Evolutionary conservation across 345 rosid genomes (phyloP).

Genomic region (Iberis pinnata): DNA sequence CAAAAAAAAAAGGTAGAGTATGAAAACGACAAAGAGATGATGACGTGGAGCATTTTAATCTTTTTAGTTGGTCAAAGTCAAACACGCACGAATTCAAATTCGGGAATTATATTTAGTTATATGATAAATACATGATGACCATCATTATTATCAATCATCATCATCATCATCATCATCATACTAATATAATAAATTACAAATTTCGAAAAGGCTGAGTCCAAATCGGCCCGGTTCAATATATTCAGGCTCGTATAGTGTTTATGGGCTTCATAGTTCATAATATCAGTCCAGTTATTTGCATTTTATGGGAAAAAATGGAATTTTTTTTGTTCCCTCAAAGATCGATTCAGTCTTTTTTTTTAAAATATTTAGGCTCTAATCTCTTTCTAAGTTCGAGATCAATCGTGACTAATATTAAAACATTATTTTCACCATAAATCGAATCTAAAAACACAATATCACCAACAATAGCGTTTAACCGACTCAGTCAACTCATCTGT

Average conservation of each 20-base stretch:
- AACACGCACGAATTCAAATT: slow-evolving; percentile 25
- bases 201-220: background rate
- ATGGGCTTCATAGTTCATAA: background rate
- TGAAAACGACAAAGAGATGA: slow-evolving; percentile 23
- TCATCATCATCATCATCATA: background rate
- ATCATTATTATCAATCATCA: background rate
- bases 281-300: background rate
- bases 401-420: too few relatives aligned
- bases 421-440: too few relatives aligned
- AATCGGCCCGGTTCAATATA: slow-evolving; percentile 10
- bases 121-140: background rate
- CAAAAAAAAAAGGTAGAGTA: background rate
- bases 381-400: too few relatives aligned
- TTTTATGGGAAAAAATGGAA: too few relatives aligned
- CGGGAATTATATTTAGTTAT: slow-evolving; percentile 10
- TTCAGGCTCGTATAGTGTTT: background rate
- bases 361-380: too few relatives aligned
- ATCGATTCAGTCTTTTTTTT: too few relatives aligned
- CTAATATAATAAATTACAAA: too few relatives aligned
- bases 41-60: slow-evolving; percentile 26
- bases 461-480: too few relatives aligned
- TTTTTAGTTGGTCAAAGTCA: slow-evolving; percentile 29
- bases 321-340: too few relatives aligned
- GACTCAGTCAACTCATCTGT: too few relatives aligned
- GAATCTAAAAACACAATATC: too few relatives aligned